Base-by-base conservation (phyloP, 768 basidiomycete genomes). In the Hygrophorus pudorinus region DNA sequence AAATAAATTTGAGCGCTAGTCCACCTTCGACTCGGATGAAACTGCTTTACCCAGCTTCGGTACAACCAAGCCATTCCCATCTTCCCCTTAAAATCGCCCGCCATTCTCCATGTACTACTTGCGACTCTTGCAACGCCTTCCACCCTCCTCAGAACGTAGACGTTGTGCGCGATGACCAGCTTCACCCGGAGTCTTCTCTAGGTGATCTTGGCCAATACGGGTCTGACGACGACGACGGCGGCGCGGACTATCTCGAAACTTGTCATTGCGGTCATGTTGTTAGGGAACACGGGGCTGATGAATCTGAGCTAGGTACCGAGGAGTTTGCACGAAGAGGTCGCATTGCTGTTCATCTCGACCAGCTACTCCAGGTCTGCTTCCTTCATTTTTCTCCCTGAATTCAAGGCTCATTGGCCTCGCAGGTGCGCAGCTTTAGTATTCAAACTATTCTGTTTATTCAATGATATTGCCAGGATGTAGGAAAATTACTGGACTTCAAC, bases 1-100 rank as follows among this genome's bases (percentile, higher is more conserved):
- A 24, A 24, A 24, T 24, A 24, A 24, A 24, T 24, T 7, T 7
- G 24, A 24, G n/a, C n/a, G n/a, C n/a, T n/a, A 24, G 24, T 24
- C 7, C 7, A 7, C 7, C 24, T 24, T 9, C 39, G 10, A 33
- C 38, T n/a, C n/a, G n/a, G 14, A 83, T 84, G 81, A 83, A 75
- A 62, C 63, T 71, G 45, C 66, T 76, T 42, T 88, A 88, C 62
- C 85, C 85, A 29, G 66, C 73, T 27, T 73, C 75, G n/a, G 68
- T 75, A 53, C 61, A 64, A 12, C 71, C 83, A 41, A 68, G 67
- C 14, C 58, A 74, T 41, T 59, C 67, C 29, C 70, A 74, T 8
- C 60, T 79, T 1, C 64, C 78, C 11, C 70, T 88, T 51, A 92
- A 89, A 66, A 82, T 91, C 45, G 85, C 91, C 4, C 76, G 91